Percentiles rank a stretch among this genome's conserved stretches.
Evolutionary conservation across 805 yeast species (phyloP).

Genomic region (Sungouiozyma intestinalis): DNA sequence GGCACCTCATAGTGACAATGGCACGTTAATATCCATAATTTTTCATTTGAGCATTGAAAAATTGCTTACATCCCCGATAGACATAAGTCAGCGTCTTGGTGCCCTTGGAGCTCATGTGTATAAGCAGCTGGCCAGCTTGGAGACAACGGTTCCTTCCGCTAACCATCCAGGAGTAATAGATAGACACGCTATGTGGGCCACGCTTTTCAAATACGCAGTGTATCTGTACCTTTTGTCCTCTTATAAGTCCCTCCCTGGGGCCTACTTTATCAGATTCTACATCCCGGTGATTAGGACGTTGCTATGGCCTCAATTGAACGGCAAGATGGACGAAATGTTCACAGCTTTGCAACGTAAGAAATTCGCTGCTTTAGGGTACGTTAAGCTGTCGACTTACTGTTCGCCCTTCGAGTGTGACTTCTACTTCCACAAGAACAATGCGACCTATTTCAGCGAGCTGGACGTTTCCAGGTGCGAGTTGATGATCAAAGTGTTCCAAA

Average conservation of each 20-base stretch:
- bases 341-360: slow-evolving; percentile 12
- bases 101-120: no score
- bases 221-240: slow-evolving; percentile 18
- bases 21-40: no score
- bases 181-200: no score
- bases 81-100: no score
- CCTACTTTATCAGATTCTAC: slow-evolving; percentile 56
- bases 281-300: slow-evolving; percentile 34
- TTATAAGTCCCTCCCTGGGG: slow-evolving; percentile 58
- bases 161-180: no score
- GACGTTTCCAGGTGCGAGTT: slow-evolving; percentile 68
- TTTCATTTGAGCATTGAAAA: no score
- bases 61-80: no score
- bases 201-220: slow-evolving; percentile 9
- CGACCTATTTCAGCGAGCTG: slow-evolving; percentile 72
- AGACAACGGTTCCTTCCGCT: no score
- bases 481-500: slow-evolving; percentile 47
- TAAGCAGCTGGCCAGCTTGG: no score
- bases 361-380: slow-evolving; percentile 33
- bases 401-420: slow-evolving; percentile 77
- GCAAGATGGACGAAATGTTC: slow-evolving; percentile 13
- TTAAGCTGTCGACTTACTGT: slow-evolving; percentile 41
- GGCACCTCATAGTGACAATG: no score
- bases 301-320: slow-evolving; percentile 28
- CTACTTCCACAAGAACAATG: slow-evolving; percentile 79